These are phyloP conservation scores for Trichophaea hybrida DNA, from an alignment of 2,329 filamentous ascomycete species.

Conservation along the genomic window DNA sequence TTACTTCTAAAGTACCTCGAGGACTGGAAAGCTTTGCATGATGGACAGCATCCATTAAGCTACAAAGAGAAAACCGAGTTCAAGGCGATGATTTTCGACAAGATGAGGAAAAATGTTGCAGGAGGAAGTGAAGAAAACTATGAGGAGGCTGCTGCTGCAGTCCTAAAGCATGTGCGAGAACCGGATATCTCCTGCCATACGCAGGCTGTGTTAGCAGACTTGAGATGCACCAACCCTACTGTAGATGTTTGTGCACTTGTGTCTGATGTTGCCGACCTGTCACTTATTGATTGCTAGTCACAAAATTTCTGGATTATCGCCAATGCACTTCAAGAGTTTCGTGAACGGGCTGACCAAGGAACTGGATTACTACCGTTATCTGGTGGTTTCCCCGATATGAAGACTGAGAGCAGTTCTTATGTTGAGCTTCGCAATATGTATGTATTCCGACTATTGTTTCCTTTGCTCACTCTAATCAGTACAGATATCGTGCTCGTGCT, in stretches of 20 bases:
- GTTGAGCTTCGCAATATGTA: conserved; percentile 84
- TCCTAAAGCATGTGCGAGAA: conserved; percentile 68
- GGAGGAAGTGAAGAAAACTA: conserved; percentile 95
- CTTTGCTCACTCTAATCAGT: background rate
- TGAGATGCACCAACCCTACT: conserved; percentile 40
- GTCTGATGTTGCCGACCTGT: conserved; percentile 17
- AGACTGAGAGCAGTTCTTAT: conserved; percentile 80
- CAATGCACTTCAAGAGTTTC: conserved; percentile 59
- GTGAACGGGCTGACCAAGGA: conserved; percentile 31
- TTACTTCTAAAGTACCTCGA: conserved; percentile 71
- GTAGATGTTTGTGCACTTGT: conserved; percentile 24
- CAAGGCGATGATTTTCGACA: conserved; percentile 51
- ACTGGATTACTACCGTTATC: conserved; percentile 66
- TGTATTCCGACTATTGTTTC: conserved; percentile 30
- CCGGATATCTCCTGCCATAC: conserved; percentile 55
- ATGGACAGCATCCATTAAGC: conserved; percentile 51
- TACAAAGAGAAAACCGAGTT: conserved; percentile 84
- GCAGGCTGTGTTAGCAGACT: conserved; percentile 62
- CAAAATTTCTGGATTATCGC: conserved; percentile 82
- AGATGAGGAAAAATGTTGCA: conserved; percentile 54
- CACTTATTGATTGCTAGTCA: conserved; percentile 29
- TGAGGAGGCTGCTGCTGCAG: conserved; percentile 75
- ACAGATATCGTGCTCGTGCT: conserved; percentile 34
- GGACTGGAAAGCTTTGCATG: conserved; percentile 59
- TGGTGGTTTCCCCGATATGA: conserved; percentile 91